Percentiles rank a stretch among this genome's conserved stretches.
Conservation (phyloP, 345 rosid genomes). For the Acer negundo region DNA sequence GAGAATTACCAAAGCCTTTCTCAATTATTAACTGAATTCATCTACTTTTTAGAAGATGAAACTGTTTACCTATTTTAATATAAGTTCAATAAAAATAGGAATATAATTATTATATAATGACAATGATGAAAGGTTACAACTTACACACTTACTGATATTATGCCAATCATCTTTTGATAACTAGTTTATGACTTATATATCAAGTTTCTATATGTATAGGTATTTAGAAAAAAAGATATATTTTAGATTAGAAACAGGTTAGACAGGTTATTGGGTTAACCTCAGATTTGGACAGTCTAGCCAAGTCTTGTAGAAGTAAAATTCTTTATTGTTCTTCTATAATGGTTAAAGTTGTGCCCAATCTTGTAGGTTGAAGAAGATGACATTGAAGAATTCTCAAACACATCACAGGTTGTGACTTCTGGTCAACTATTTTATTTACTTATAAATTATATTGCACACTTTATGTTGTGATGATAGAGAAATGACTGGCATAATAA, state of each 20-base stretch:
- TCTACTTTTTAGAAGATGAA: neutral
- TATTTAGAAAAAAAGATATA: no score
- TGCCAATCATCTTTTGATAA: no score
- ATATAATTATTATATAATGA: no score
- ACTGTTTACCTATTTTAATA: no score
- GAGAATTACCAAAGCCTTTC: neutral
- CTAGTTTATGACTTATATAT: neutral
- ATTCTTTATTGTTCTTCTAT: neutral
- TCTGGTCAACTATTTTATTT: neutral
- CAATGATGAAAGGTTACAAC: no score
- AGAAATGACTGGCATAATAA: neutral
- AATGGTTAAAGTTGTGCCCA: constrained; percentile 9
- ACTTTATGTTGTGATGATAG: neutral
- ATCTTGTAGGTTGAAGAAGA: constrained; percentile 50
- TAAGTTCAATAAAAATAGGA: no score
- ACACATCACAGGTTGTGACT: constrained; percentile 48
- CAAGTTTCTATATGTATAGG: neutral
- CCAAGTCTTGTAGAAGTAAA: neutral
- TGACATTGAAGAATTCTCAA: constrained; percentile 48
- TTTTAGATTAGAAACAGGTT: no score
- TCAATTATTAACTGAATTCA: neutral
- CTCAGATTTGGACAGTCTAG: no score
- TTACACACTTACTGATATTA: no score
- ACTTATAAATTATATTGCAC: neutral
- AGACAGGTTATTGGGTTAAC: no score